A percentile compares a stretch with the other conserved stretches of the same genome.
These are phyloP conservation scores for Aspergillus hortae DNA, from an alignment of 2,329 filamentous ascomycete genomes.

Conservation along the genomic window DNA sequence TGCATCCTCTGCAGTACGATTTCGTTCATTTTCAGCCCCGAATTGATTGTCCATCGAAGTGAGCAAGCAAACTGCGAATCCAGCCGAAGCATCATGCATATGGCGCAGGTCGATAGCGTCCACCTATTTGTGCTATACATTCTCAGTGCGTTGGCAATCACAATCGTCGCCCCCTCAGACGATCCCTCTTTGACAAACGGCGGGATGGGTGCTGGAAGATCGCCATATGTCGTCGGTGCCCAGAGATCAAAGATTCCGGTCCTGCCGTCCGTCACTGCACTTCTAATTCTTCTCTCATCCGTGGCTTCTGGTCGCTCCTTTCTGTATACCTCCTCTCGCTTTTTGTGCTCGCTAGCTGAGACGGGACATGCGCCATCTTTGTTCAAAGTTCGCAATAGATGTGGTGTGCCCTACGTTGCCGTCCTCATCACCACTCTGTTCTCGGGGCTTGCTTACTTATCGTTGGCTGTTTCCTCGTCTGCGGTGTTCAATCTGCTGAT, in stretches of 20 bases:
- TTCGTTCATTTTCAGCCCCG: conserved; percentile 52
- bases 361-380: conserved; percentile 60
- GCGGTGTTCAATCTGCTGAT: conserved; percentile 67
- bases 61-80: conserved; percentile 51
- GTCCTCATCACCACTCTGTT: conserved; percentile 55
- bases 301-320: conserved; percentile 75
- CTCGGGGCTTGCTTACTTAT: conserved; percentile 63
- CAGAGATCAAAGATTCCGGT: conserved; percentile 56
- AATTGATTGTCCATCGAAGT: conserved; percentile 52
- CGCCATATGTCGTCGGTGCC: conserved; percentile 42
- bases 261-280: conserved; percentile 68
- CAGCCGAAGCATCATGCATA: conserved; percentile 51
- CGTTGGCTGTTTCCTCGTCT: conserved; percentile 57
- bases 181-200: conserved; percentile 52
- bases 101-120: conserved; percentile 53
- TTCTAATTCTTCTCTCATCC: conserved; percentile 70
- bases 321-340: conserved; percentile 67
- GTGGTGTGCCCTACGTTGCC: conserved; percentile 60
- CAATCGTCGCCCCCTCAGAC: conserved; percentile 57
- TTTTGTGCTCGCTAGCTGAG: conserved; percentile 61
- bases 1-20: conserved; percentile 50
- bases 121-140: conserved; percentile 59
- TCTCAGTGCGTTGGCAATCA: conserved; percentile 54
- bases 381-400: conserved; percentile 55
- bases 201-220: conserved; percentile 51